A percentile compares a stretch with the other conserved stretches of the same genome.
Conservation (phyloP, 169 alveolate species). For the Pseudocohnilembus persalinus region DNA sequence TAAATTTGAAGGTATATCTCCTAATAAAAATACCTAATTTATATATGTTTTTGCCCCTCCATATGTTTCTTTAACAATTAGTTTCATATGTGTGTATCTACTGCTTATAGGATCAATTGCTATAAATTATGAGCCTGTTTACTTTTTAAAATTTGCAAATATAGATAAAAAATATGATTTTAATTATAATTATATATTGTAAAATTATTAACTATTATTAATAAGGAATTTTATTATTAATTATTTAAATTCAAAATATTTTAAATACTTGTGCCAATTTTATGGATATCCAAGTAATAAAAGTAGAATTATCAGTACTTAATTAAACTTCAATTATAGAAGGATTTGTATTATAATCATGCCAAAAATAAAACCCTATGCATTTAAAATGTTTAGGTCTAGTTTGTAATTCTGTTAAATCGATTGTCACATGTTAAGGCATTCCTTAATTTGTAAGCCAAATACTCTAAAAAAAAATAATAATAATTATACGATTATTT, state of each 20-base stretch:
- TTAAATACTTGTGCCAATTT: constrained; percentile 19
- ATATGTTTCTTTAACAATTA: constrained; percentile 40
- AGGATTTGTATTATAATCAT: constrained; percentile 59
- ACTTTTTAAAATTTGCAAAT: neutral
- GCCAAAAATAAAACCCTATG: constrained; percentile 63
- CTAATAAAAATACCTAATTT: constrained; percentile 36
- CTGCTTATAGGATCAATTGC: neutral
- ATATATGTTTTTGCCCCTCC: constrained; percentile 48
- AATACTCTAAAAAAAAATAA: constrained; percentile 19
- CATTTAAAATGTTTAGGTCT: constrained; percentile 50
- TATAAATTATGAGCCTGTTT: neutral
- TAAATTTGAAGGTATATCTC: constrained; percentile 11
- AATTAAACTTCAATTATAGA: constrained; percentile 50
- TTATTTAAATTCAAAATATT: neutral
- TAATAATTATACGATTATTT: too few species aligned
- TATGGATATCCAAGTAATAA: constrained; percentile 43
- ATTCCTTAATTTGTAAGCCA: constrained; percentile 35
- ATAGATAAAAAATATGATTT: constrained; percentile 24
- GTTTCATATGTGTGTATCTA: neutral
- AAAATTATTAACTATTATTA: constrained; percentile 25
- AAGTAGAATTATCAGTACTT: constrained; percentile 37
- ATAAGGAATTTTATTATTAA: neutral
- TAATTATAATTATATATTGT: constrained; percentile 37
- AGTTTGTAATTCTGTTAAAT: constrained; percentile 14
- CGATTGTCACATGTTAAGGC: constrained; percentile 36